Conservation (phyloP, 1,139 yeast genomes). For the Taphrina wiesneri region DNA sequence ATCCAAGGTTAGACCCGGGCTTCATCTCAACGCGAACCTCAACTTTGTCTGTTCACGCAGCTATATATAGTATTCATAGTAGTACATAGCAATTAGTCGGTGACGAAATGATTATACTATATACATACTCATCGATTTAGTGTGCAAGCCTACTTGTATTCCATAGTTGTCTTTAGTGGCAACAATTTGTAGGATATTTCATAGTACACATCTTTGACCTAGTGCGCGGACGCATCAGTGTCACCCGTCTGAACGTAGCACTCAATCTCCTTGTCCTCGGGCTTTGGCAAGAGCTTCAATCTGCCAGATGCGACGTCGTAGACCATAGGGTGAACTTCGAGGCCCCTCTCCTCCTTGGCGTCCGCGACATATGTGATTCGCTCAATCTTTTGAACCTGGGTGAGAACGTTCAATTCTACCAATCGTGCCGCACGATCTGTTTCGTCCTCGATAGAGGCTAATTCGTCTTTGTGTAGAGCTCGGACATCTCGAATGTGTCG, state of each 20-base stretch:
- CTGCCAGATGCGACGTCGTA: slow-evolving; percentile 83
- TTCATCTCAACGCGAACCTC: too few relatives aligned
- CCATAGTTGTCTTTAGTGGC: not conserved
- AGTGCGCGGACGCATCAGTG: slow-evolving; percentile 13
- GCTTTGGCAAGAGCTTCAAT: slow-evolving; percentile 52
- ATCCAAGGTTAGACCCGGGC: too few relatives aligned
- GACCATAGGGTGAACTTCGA: slow-evolving; percentile 84
- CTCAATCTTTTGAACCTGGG: slow-evolving; percentile 58
- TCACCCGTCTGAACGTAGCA: slow-evolving; percentile 19
- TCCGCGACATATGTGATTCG: slow-evolving; percentile 73
- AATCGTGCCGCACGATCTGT: slow-evolving; percentile 62
- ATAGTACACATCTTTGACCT: too few relatives aligned
- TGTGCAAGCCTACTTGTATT: not conserved
- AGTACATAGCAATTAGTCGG: too few relatives aligned
- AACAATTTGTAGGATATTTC: too few relatives aligned
- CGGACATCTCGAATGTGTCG: slow-evolving; percentile 71
- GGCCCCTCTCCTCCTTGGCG: slow-evolving; percentile 69
- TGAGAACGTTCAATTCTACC: slow-evolving; percentile 75
- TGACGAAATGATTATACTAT: not conserved
- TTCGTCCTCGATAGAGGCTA: slow-evolving; percentile 47
- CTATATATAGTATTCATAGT: too few relatives aligned
- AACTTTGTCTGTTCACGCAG: too few relatives aligned
- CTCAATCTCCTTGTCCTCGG: slow-evolving; percentile 43
- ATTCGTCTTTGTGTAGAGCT: slow-evolving; percentile 54
- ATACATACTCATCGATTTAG: not conserved